Conservation (phyloP, 306 rosid genomes). For the Quercus gilva region DNA sequence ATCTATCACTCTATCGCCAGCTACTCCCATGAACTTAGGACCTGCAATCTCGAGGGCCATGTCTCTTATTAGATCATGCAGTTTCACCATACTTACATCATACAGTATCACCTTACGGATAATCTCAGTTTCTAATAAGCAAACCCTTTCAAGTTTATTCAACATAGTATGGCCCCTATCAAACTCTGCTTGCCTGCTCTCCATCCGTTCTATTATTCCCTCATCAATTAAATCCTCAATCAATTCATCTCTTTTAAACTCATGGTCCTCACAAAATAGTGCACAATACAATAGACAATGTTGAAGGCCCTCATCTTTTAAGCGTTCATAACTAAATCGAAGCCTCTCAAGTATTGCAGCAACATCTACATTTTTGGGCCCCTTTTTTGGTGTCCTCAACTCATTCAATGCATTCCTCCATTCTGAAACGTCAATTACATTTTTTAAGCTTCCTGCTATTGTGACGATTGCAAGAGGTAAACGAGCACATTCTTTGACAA, state of each 20-base stretch:
- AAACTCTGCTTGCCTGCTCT: conserved; percentile 15
- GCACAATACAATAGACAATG: conserved; percentile 21
- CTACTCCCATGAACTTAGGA: no score
- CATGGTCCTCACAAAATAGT: conserved; percentile 24
- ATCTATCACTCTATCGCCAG: no score
- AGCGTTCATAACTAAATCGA: conserved; percentile 19
- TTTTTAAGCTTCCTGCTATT: conserved; percentile 20
- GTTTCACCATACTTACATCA: conserved; percentile 26
- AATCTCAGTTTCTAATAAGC: conserved; percentile 3
- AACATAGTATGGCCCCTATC: conserved; percentile 25
- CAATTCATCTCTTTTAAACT: conserved; percentile 23
- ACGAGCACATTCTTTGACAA: not conserved
- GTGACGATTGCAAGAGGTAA: conserved; percentile 19
- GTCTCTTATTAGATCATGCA: conserved; percentile 10
- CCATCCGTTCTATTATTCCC: conserved; percentile 23
- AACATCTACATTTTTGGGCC: conserved; percentile 16
- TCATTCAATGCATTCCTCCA: conserved; percentile 19
- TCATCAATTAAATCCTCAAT: conserved; percentile 24
- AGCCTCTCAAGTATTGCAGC: conserved; percentile 12
- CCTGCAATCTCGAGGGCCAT: not conserved
- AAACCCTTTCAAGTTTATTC: not conserved
- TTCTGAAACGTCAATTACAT: not conserved
- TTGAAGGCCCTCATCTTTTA: not conserved
- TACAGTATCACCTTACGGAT: conserved; percentile 10
- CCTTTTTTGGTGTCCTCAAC: not conserved